Conservation (phyloP, 371 early-diverging fungal species). For the Mucor piriformis region DNA sequence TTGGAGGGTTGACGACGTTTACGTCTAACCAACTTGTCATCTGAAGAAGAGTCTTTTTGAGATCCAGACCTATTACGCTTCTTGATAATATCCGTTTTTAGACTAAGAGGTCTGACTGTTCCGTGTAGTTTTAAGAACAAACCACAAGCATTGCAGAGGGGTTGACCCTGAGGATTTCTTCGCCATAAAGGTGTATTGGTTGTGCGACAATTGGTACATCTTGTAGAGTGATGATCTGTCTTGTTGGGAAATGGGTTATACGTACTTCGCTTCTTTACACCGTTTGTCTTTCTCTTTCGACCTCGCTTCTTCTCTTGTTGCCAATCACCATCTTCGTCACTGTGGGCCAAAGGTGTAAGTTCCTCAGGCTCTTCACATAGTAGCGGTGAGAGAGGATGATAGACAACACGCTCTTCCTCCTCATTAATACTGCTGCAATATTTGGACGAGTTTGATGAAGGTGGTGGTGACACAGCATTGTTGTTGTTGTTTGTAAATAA, state of each 20-base stretch:
- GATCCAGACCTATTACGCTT: constrained; percentile 30
- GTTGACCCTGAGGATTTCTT: constrained; percentile 33
- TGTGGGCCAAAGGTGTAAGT: background rate
- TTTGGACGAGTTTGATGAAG: constrained; percentile 10
- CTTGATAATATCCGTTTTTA: constrained; percentile 39
- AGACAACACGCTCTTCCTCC: background rate
- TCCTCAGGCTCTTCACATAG: background rate
- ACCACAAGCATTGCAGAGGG: constrained; percentile 39
- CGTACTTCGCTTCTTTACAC: background rate
- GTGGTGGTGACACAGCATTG: background rate
- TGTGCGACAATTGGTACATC: constrained; percentile 32
- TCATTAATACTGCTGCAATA: constrained; percentile 12
- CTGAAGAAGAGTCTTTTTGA: constrained; percentile 5
- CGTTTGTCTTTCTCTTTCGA: constrained; percentile 4
- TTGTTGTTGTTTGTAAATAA: background rate
- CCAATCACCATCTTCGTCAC: constrained; percentile 15
- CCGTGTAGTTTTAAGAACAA: constrained; percentile 36
- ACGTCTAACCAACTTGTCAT: background rate
- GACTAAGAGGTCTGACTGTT: constrained; percentile 34
- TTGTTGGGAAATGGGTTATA: background rate
- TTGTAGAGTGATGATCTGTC: constrained; percentile 1
- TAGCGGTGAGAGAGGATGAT: background rate
- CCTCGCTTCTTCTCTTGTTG: constrained; percentile 7
- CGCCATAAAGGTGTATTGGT: constrained; percentile 35
- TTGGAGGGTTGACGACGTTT: constrained; percentile 3